A percentile compares a stretch with the other conserved stretches of the same genome.
phyloP scores from a whole-genome alignment of 768 basidiomycete species.

The Dentipellis sp. region DNA sequence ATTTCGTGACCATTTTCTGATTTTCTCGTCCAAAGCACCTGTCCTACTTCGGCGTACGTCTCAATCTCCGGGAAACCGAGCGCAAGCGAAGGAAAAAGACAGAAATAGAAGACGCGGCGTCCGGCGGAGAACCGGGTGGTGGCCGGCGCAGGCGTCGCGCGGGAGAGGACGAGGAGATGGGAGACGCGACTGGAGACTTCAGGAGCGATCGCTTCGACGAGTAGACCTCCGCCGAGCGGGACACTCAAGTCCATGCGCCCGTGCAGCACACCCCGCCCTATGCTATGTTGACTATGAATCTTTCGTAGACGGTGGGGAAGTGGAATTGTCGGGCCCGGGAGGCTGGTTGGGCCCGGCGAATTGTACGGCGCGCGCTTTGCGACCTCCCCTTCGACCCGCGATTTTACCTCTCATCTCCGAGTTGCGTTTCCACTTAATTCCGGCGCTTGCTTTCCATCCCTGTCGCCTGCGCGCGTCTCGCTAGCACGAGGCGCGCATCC shows the following conservation, averaged over 20 bases:
- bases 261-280: background rate
- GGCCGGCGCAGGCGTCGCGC: background rate
- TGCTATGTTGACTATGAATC: background rate
- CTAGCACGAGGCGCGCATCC: background rate
- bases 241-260: background rate
- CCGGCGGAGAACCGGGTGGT: background rate
- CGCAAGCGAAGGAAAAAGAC: constrained; percentile 39
- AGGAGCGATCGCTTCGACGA: constrained; percentile 1
- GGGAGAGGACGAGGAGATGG: background rate
- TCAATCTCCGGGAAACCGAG: constrained; percentile 51
- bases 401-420: background rate
- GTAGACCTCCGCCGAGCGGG: background rate
- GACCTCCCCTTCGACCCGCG: background rate
- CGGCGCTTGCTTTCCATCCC: background rate
- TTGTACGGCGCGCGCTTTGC: background rate
- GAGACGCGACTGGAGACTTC: background rate
- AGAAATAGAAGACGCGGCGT: constrained; percentile 17
- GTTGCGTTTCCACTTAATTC: background rate
- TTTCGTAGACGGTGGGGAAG: background rate
- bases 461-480: background rate
- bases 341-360: background rate
- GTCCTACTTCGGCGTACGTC: constrained; percentile 45
- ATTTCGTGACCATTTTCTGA: background rate
- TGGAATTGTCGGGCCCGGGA: background rate
- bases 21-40: constrained; percentile 29